Conservation (phyloP, 2,329 filamentous ascomycete species). For the Alternaria sp. region DNA sequence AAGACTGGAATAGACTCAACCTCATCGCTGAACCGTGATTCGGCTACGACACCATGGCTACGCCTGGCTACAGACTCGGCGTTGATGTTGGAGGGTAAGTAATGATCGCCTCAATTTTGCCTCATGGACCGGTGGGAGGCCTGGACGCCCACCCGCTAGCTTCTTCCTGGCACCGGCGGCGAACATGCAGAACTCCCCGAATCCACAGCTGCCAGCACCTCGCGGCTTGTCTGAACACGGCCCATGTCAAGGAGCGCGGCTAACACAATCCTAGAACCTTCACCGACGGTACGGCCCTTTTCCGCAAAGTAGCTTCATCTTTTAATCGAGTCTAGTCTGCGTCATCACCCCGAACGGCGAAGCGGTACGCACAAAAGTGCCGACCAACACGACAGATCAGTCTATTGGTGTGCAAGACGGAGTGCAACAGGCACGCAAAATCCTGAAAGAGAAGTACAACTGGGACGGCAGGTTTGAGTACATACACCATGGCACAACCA, state of each 20-base stretch:
- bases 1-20: background rate
- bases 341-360: conserved; percentile 55
- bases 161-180: background rate
- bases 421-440: conserved; percentile 51
- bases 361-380: conserved; percentile 55
- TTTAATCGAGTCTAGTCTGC: conserved; percentile 38
- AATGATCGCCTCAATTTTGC: conserved; percentile 1
- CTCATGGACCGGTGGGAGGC: background rate
- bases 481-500: conserved; percentile 59
- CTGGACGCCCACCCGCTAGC: background rate
- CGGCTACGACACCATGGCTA: conserved; percentile 3
- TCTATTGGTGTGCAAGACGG: conserved; percentile 57
- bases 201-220: background rate
- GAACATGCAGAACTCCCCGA: background rate
- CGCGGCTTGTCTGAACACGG: background rate
- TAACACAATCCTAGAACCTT: conserved; percentile 50
- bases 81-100: conserved; percentile 46
- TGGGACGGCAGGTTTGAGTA: conserved; percentile 57
- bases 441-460: conserved; percentile 47
- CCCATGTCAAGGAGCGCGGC: background rate
- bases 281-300: conserved; percentile 46
- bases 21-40: background rate
- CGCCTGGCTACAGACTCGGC: conserved; percentile 39
- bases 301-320: background rate
- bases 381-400: conserved; percentile 55